Conservation (phyloP, 371 early-diverging fungal species). For the Cokeromyces recurvatus region DNA sequence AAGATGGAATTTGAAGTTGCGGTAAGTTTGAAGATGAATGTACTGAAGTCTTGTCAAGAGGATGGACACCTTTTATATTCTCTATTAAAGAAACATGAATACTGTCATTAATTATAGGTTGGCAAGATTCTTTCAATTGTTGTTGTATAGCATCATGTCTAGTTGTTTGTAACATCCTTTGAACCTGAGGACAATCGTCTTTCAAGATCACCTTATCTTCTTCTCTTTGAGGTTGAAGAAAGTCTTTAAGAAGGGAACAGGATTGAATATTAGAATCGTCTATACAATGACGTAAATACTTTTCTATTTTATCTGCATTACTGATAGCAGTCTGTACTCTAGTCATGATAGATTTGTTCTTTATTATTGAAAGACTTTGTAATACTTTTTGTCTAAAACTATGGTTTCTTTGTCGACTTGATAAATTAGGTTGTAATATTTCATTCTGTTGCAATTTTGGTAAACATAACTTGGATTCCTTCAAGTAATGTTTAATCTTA, state of each 20-base stretch:
- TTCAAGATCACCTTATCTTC: slow-evolving; percentile 32
- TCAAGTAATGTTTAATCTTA: slow-evolving; percentile 28
- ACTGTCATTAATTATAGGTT: no score
- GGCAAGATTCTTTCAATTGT: no score
- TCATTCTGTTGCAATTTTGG: slow-evolving; percentile 15
- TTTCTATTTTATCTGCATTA: slow-evolving; percentile 42
- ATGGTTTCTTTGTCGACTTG: not conserved
- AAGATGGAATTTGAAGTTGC: not conserved
- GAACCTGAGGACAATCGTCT: not conserved
- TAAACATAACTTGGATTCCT: slow-evolving; percentile 24
- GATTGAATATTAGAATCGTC: slow-evolving; percentile 25
- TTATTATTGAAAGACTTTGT: slow-evolving; percentile 16
- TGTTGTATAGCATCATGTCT: no score
- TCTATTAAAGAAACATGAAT: no score
- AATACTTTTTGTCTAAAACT: slow-evolving; percentile 15
- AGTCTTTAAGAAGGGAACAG: slow-evolving; percentile 43
- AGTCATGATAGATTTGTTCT: not conserved
- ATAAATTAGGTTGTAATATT: not conserved
- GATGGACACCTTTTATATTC: no score
- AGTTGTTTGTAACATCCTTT: not conserved
- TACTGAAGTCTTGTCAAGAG: no score
- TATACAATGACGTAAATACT: slow-evolving; percentile 35
- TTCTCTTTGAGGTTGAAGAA: slow-evolving; percentile 40
- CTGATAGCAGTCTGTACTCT: slow-evolving; percentile 3
- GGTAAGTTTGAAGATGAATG: not conserved